phyloP scores from a whole-genome alignment of 169 alveolate species.

The Plasmodium gonderi region DNA sequence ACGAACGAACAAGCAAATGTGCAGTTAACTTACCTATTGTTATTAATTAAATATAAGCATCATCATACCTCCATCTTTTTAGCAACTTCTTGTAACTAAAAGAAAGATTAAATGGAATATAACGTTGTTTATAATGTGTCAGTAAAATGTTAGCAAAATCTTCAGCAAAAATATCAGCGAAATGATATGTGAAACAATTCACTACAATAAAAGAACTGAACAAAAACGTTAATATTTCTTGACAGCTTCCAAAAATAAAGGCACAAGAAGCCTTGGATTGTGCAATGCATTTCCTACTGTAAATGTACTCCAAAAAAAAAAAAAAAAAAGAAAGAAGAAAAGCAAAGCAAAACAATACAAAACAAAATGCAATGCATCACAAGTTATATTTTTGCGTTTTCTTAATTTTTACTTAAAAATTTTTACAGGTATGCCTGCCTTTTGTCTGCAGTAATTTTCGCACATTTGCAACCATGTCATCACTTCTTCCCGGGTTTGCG shows the following conservation, averaged over 20 bases:
- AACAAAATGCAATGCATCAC: not conserved
- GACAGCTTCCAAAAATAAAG: not conserved
- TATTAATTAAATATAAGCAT: slow-evolving; percentile 39
- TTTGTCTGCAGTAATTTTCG: slow-evolving; percentile 72
- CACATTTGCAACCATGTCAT: slow-evolving; percentile 77
- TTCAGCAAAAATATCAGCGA: not conserved
- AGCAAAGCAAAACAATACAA: not conserved
- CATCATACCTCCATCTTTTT: slow-evolving; percentile 76
- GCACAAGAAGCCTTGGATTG: not conserved
- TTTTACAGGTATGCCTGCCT: slow-evolving; percentile 74
- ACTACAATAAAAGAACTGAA: not conserved
- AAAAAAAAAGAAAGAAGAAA: not conserved
- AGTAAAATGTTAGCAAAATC: not conserved
- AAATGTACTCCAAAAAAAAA: not conserved
- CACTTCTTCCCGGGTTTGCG: slow-evolving; percentile 48
- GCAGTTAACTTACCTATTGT: not conserved
- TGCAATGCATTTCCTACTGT: not conserved
- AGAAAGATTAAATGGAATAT: not conserved
- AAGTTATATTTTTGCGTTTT: not conserved
- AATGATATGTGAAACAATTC: not conserved
- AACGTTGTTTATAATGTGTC: not conserved
- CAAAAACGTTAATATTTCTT: not conserved
- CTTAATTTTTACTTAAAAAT: slow-evolving; percentile 48
- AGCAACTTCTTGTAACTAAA: slow-evolving; percentile 57
- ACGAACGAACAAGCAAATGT: not conserved